Evolutionary conservation across 202 grass and related monocot genomes (phyloP), one percentile per base, ranked within the genome.

Genomic region (Schoenoplectus tabernaemontani): DNA sequence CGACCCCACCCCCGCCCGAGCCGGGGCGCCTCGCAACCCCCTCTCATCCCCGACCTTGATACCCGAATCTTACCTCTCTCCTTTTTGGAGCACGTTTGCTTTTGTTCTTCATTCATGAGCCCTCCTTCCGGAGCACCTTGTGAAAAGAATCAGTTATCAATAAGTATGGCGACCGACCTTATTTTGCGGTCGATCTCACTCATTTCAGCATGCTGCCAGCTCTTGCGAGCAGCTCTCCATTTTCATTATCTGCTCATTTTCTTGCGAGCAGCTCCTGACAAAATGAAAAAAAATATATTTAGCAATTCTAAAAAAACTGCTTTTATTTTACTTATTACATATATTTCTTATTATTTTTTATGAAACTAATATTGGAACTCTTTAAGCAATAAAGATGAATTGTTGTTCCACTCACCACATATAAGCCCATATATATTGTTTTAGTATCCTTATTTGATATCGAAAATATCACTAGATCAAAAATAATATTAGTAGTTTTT

Each of bases 161-260:
- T n/a, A n/a, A n/a, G n/a, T n/a, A n/a, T n/a, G n/a, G n/a, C n/a
- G n/a, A n/a, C n/a, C n/a, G n/a, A n/a, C n/a, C n/a, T n/a, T n/a
- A n/a, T n/a, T n/a, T n/a, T n/a, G n/a, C n/a, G n/a, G n/a, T n/a
- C n/a, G n/a, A n/a, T n/a, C n/a, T n/a, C n/a, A n/a, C 73, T 89
- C 56, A 98, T 78, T 71, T 98, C 91, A 26, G 77, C 57, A 32
- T 95, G 81, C 60, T 90, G 85, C 62, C 84, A 88, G 89, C 48
- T 95, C 88, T 2, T 90, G 78, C 74, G 89, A 82, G 78, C 78
- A 84, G 64, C 1, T 89, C 64, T 95, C 89, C 72, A 92, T 63
- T 83, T 79, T 92, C 78, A 98, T 84, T 28, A 78, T 64, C 19
- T 85, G 86, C 44, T 95, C 91, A 81, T 88, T 92, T 77, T 78